These are phyloP conservation scores for Lachnellula subtilissima DNA, from an alignment of 2,329 filamentous ascomycete genomes.

Conservation along the genomic window DNA sequence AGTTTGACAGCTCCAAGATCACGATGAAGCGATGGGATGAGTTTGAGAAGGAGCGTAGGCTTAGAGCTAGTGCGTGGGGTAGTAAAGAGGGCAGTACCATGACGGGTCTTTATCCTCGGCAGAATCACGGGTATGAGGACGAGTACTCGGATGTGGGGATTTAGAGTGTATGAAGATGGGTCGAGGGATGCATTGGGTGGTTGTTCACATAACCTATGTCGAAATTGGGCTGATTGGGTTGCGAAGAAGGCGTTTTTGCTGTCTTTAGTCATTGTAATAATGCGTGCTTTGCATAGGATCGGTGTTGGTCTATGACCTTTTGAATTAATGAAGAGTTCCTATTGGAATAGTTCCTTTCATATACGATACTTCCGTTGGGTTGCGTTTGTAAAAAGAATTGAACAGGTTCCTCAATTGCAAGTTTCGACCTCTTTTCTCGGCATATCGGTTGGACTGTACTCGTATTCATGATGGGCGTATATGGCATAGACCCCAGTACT, in stretches of 20 bases:
- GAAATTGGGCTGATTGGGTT: not conserved
- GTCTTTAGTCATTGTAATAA: not conserved
- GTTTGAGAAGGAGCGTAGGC: slow-evolving; percentile 69
- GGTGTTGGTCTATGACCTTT: not conserved
- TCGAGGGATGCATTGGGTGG: slow-evolving; percentile 1
- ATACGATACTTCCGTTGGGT: not conserved
- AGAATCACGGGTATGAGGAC: slow-evolving; percentile 18
- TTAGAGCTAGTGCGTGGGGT: slow-evolving; percentile 16
- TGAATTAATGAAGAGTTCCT: not conserved
- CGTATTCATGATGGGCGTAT: too few species aligned
- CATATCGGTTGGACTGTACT: too few species aligned
- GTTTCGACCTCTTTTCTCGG: too few species aligned
- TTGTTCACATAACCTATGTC: not conserved
- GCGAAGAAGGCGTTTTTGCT: not conserved
- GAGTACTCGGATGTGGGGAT: slow-evolving; percentile 24
- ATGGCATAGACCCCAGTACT: too few species aligned
- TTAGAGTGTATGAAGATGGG: not conserved
- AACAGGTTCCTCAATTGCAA: too few species aligned
- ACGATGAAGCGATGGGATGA: slow-evolving; percentile 99
- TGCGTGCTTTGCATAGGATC: not conserved
- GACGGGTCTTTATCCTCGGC: slow-evolving; percentile 7
- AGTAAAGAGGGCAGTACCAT: slow-evolving; percentile 18
- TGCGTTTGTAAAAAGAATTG: not conserved
- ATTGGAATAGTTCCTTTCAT: not conserved
- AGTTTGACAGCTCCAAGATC: slow-evolving; percentile 98